Evolutionary conservation across 148 eudicot species (phyloP).

Genomic region (Camellia japonica): DNA sequence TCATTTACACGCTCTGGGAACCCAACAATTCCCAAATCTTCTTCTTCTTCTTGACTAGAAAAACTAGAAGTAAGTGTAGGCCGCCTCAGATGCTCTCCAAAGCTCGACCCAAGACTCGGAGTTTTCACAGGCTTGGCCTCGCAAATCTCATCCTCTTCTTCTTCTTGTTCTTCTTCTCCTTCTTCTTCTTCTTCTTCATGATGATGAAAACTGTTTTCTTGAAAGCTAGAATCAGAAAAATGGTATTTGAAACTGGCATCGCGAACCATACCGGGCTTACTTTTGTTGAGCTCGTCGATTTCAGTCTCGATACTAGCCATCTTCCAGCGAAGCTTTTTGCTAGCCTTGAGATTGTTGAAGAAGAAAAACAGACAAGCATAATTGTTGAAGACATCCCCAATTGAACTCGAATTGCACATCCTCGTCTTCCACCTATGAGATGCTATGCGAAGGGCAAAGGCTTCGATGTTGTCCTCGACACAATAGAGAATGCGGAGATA

Average conservation of each 20-base stretch:
- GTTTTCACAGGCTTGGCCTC: too few species aligned
- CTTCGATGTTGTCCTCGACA: conserved; percentile 22
- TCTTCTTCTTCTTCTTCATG: not conserved
- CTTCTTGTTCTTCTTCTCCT: not conserved
- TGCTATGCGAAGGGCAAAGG: conserved; percentile 10
- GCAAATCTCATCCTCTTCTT: not conserved
- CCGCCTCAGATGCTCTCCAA: conserved; percentile 3
- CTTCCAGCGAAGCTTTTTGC: conserved; percentile 18
- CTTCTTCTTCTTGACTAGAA: not conserved
- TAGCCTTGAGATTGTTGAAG: conserved; percentile 17
- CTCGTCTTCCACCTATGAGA: conserved; percentile 1
- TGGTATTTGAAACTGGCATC: not conserved
- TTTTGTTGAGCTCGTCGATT: not conserved
- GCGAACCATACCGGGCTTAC: not conserved
- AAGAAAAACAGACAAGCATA: conserved; percentile 7
- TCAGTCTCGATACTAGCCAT: not conserved
- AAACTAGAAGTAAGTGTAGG: not conserved
- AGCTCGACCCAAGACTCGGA: too few species aligned
- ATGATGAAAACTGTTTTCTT: not conserved
- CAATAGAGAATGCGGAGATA: conserved; percentile 7
- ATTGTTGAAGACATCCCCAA: not conserved
- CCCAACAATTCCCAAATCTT: conserved; percentile 12
- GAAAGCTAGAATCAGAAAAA: not conserved
- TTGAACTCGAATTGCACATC: not conserved
- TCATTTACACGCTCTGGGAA: not conserved